A percentile compares a stretch with the other conserved stretches of the same genome.
phyloP scores from a whole-genome alignment of 306 rosid species.

The Dalbergia cochinchinensis region DNA sequence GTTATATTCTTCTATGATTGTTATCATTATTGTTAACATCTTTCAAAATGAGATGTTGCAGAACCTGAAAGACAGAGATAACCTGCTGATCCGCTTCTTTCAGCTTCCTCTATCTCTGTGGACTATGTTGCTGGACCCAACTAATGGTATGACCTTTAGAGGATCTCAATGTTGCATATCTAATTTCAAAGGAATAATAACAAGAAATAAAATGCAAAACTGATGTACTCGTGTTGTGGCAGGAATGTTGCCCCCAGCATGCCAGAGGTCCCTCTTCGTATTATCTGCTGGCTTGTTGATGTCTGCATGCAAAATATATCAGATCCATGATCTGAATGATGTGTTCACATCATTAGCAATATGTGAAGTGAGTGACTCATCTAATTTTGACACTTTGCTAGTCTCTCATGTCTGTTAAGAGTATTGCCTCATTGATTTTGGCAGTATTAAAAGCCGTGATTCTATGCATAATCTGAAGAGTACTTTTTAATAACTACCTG shows the following conservation, averaged over 20 bases:
- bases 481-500: conserved; percentile 20
- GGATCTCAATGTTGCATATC: background rate
- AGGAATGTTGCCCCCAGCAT: conserved; percentile 73
- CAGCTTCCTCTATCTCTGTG: conserved; percentile 90
- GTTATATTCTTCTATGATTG: background rate
- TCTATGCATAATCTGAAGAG: background rate
- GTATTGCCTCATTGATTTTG: conserved; percentile 24
- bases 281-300: conserved; percentile 80
- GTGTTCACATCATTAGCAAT: conserved; percentile 66
- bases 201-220: background rate
- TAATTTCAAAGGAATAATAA: conserved; percentile 13
- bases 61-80: conserved; percentile 76
- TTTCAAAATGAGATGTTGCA: conserved; percentile 53
- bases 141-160: conserved; percentile 64
- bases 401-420: conserved; percentile 23
- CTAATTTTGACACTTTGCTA: conserved; percentile 10
- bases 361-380: conserved; percentile 70
- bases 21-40: conserved; percentile 22
- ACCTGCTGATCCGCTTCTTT: conserved; percentile 71
- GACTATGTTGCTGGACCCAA: conserved; percentile 67
- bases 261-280: conserved; percentile 78
- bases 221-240: conserved; percentile 47
- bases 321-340: conserved; percentile 77
- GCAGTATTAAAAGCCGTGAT: background rate
- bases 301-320: conserved; percentile 78